Conservation (phyloP, 192 early-diverging fungal species). For the Coemansia sp. region DNA sequence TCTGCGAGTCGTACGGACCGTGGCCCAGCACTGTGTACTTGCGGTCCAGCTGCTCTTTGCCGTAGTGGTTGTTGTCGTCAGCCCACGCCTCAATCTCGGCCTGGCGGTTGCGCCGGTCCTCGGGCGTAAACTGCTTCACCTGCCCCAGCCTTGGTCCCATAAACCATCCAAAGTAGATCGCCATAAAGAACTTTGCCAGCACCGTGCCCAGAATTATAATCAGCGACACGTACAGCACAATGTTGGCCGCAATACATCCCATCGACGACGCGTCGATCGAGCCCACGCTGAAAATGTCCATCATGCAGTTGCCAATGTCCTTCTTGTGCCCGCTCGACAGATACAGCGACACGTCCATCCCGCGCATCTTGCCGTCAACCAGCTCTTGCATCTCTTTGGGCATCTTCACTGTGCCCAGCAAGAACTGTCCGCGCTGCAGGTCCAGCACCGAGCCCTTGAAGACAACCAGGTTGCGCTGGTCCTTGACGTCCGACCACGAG, state of each 20-base stretch:
- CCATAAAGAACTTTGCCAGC: conserved; percentile 71
- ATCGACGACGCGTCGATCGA: conserved; percentile 73
- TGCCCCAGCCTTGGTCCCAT: conserved; percentile 74
- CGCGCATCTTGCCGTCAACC: conserved; percentile 47
- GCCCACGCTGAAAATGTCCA: conserved; percentile 78
- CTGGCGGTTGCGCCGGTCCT: conserved; percentile 67
- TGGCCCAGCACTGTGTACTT: conserved; percentile 46
- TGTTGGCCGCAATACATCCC: conserved; percentile 80
- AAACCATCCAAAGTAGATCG: conserved; percentile 81
- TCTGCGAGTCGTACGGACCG: conserved; percentile 9
- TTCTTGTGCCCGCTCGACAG: conserved; percentile 56
- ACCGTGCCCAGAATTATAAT: conserved; percentile 66
- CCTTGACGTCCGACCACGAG: conserved; percentile 65
- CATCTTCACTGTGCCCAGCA: conserved; percentile 56
- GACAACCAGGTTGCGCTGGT: conserved; percentile 63
- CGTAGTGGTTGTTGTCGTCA: conserved; percentile 63
- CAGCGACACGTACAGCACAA: conserved; percentile 78
- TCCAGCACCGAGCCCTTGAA: conserved; percentile 81
- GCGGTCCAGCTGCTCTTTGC: conserved; percentile 51
- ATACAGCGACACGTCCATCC: conserved; percentile 55
- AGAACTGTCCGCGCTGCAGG: conserved; percentile 60
- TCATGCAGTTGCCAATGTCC: conserved; percentile 67
- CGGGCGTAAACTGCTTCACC: conserved; percentile 66
- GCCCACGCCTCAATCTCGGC: conserved; percentile 77
- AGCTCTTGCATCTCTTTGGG: conserved; percentile 29